Percentiles rank a stretch among this genome's conserved stretches.
Evolutionary conservation across 495 filamentous ascomycete genomes (phyloP).

Genomic region (Cryomyces minteri): DNA sequence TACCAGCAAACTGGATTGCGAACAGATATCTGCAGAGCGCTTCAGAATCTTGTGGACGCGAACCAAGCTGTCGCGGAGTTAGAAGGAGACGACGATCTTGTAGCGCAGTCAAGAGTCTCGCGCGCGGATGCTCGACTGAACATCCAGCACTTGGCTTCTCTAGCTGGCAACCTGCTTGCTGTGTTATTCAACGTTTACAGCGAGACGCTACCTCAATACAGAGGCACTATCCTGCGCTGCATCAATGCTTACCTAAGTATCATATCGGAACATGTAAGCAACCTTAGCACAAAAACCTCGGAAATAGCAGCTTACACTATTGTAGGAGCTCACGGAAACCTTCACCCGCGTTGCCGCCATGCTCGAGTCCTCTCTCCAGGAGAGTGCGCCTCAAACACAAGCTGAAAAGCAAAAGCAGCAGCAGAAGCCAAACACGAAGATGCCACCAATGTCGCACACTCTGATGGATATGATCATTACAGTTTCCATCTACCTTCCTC

Average conservation of each 20-base stretch:
- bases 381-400: constrained; percentile 29
- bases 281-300: not conserved
- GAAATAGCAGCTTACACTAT: constrained; percentile 10
- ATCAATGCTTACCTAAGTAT: constrained; percentile 77
- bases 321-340: constrained; percentile 64
- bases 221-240: constrained; percentile 76
- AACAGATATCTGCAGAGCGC: constrained; percentile 63
- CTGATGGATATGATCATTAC: constrained; percentile 92
- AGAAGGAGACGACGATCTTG: constrained; percentile 41
- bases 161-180: constrained; percentile 74
- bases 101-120: constrained; percentile 52
- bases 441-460: constrained; percentile 88
- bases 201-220: constrained; percentile 79
- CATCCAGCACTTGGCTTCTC: constrained; percentile 53
- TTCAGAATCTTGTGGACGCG: constrained; percentile 77
- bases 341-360: constrained; percentile 70
- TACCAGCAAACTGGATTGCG: constrained; percentile 83
- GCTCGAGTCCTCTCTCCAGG: constrained; percentile 58
- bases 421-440: constrained; percentile 40
- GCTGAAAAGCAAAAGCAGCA: constrained; percentile 39
- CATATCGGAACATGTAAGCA: constrained; percentile 3
- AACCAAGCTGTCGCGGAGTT: constrained; percentile 56
- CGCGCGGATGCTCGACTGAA: constrained; percentile 60
- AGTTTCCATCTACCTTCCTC: constrained; percentile 80
- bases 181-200: constrained; percentile 98